Evolutionary conservation across 768 basidiomycete genomes (phyloP).

Genomic region (Hericium coralloides): DNA sequence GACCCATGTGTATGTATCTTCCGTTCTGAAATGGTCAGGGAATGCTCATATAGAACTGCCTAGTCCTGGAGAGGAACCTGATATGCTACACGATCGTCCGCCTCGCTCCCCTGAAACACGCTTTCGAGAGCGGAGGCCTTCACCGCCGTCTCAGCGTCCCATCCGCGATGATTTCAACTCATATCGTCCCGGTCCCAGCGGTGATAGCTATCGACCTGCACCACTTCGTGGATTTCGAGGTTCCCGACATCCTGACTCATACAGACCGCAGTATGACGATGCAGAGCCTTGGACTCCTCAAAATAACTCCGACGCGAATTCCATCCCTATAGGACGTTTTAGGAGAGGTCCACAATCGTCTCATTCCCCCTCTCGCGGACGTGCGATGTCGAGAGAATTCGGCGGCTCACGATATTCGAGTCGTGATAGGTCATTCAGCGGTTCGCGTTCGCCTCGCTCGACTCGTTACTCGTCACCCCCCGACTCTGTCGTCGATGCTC

Average conservation of each 20-base stretch:
- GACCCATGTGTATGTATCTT: conserved; percentile 34
- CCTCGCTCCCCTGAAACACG: too few relatives aligned
- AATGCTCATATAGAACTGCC: not conserved
- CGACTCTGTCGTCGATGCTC: not conserved
- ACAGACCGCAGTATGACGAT: conserved; percentile 37
- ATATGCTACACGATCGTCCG: not conserved
- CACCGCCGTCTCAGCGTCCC: not conserved
- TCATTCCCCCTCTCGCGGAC: not conserved
- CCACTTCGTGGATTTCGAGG: conserved; percentile 28
- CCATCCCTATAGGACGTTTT: conserved; percentile 4
- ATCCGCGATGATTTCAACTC: not conserved
- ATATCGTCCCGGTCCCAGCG: conserved; percentile 4
- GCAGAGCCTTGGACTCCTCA: conserved; percentile 24
- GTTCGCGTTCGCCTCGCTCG: not conserved
- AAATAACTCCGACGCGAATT: conserved; percentile 22
- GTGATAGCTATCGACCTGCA: conserved; percentile 45
- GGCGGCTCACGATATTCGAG: not conserved
- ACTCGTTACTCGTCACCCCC: not conserved
- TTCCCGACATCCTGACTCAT: conserved; percentile 33
- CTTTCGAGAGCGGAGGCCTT: not conserved
- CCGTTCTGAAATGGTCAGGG: not conserved
- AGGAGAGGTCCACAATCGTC: not conserved
- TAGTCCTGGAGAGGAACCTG: not conserved
- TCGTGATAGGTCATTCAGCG: not conserved
- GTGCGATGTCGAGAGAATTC: not conserved